A percentile compares a stretch with the other conserved stretches of the same genome.
These are phyloP conservation scores for Chlorella variabilis DNA, from an alignment of 163 green algal genomes.

Conservation along the genomic window DNA sequence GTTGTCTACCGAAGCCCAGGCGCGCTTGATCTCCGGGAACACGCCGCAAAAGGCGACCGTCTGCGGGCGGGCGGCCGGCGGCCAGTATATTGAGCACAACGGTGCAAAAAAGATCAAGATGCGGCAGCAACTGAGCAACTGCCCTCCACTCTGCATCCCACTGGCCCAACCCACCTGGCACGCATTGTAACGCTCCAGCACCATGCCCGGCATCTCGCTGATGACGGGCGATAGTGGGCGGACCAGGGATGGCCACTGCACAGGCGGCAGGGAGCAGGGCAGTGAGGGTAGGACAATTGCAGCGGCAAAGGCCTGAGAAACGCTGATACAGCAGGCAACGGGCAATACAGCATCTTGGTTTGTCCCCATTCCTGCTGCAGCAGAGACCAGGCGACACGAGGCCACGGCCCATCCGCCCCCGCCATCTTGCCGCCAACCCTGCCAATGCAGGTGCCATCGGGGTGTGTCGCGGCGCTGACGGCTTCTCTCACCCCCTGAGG, in stretches of 20 bases:
- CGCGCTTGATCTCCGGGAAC: slow-evolving; percentile 85
- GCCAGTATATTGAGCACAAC: no score
- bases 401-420: no score
- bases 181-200: slow-evolving; percentile 73
- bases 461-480: neutral
- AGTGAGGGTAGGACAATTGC: neutral
- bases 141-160: neutral
- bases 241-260: slow-evolving; percentile 84
- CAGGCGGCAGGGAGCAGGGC: neutral
- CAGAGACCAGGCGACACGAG: no score
- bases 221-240: slow-evolving; percentile 65
- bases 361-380: no score
- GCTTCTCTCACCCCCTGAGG: slow-evolving; percentile 62
- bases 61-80: slow-evolving; percentile 43
- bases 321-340: no score
- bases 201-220: slow-evolving; percentile 77
- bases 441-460: neutral
- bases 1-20: slow-evolving; percentile 96
- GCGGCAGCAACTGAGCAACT: no score
- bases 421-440: no score
- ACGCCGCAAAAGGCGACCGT: slow-evolving; percentile 93
- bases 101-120: no score
- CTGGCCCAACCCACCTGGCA: slow-evolving; percentile 32
- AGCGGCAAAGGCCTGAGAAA: no score
- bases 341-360: no score